A percentile compares a stretch with the other conserved stretches of the same genome.
These are phyloP conservation scores for Lecanicillium sp. DNA, from an alignment of 2,329 filamentous ascomycete genomes.

Conservation along the genomic window DNA sequence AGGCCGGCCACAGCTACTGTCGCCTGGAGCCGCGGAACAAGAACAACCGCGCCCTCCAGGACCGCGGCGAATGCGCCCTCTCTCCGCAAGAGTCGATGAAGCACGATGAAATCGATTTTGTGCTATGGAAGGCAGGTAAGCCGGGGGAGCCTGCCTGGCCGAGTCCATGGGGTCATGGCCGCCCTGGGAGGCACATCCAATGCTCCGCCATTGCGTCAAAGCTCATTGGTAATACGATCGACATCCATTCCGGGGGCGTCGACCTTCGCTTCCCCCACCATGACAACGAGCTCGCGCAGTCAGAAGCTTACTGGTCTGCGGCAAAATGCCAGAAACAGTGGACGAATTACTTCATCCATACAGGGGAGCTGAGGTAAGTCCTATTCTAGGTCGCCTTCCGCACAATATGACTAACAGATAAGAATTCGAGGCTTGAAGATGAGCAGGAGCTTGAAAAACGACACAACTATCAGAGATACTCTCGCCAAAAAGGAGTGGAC, in stretches of 20 bases:
- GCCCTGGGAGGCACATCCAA: slow-evolving; percentile 71
- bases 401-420: background rate
- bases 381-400: background rate
- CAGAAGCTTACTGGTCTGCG: background rate
- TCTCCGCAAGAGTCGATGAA: slow-evolving; percentile 53
- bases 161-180: slow-evolving; percentile 60
- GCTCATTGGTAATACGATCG: slow-evolving; percentile 57
- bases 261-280: slow-evolving; percentile 39
- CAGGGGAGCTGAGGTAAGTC: background rate
- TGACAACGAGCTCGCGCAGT: background rate
- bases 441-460: slow-evolving; percentile 3
- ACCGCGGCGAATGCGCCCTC: slow-evolving; percentile 63
- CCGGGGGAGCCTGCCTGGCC: slow-evolving; percentile 39
- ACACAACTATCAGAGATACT: background rate
- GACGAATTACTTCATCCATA: slow-evolving; percentile 1
- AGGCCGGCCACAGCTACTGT: slow-evolving; percentile 58
- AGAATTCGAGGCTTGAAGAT: background rate
- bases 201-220: slow-evolving; percentile 68
- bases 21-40: slow-evolving; percentile 65
- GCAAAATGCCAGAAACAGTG: background rate
- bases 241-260: slow-evolving; percentile 67
- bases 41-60: slow-evolving; percentile 55
- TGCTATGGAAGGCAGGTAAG: slow-evolving; percentile 62
- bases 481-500: background rate
- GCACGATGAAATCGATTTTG: slow-evolving; percentile 59